These are phyloP conservation scores for Podaxis sp. DNA, from an alignment of 768 basidiomycete genomes.

Conservation along the genomic window DNA sequence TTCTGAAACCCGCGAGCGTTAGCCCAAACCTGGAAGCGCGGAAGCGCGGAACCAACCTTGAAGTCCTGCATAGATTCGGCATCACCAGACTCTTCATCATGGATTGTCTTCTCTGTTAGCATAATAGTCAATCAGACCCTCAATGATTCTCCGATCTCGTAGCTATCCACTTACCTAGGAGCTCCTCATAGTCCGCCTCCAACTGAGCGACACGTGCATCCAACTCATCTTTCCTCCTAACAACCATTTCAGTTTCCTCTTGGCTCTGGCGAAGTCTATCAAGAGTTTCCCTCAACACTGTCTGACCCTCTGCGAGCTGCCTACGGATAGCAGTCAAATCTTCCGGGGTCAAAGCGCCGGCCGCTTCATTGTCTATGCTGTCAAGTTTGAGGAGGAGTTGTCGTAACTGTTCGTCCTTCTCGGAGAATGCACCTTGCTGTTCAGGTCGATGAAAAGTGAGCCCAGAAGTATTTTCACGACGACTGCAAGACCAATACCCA, in stretches of 20 bases:
- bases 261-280: conserved; percentile 86
- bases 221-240: conserved; percentile 80
- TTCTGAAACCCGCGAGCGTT: conserved; percentile 41
- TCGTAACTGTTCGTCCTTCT: conserved; percentile 92
- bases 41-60: conserved; percentile 49
- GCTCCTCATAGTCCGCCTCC: conserved; percentile 94
- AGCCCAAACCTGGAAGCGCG: not conserved
- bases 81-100: conserved; percentile 82
- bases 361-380: conserved; percentile 56
- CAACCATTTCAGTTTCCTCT: conserved; percentile 87
- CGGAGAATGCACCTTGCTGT: conserved; percentile 89
- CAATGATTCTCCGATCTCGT: not conserved
- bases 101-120: conserved; percentile 79
- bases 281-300: conserved; percentile 79
- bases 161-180: conserved; percentile 62
- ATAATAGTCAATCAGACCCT: not conserved
- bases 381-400: conserved; percentile 82
- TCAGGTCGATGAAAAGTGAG: not conserved
- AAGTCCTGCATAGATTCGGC: conserved; percentile 85
- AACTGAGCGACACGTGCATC: conserved; percentile 76
- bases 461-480: conserved; percentile 1
- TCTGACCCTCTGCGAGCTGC: conserved; percentile 87
- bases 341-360: conserved; percentile 61
- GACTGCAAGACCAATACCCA: conserved; percentile 32
- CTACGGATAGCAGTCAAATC: conserved; percentile 80